Percentiles rank a stretch among this genome's conserved stretches.
These are phyloP conservation scores for Aulographum hederae DNA, from an alignment of 2,329 filamentous ascomycete species.

Conservation along the genomic window DNA sequence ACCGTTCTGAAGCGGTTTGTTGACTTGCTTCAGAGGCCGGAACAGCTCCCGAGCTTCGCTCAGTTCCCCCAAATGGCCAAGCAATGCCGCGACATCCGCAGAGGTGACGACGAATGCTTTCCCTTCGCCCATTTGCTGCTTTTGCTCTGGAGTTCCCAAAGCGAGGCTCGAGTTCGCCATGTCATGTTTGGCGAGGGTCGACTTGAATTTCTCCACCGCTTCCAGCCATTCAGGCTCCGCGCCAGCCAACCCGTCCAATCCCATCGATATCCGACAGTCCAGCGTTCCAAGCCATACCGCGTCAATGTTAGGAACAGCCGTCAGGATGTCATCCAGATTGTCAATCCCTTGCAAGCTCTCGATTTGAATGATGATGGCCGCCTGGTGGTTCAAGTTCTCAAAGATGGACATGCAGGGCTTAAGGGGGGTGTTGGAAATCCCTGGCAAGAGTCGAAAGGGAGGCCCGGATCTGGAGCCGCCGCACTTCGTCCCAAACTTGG, in stretches of 20 bases:
- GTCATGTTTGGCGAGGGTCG: slow-evolving; percentile 26
- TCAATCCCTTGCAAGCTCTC: slow-evolving; percentile 24
- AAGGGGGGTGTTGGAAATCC: slow-evolving; percentile 20
- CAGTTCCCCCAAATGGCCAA: too few relatives aligned
- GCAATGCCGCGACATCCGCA: too few relatives aligned
- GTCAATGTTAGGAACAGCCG: slow-evolving; percentile 27
- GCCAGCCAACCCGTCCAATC: slow-evolving; percentile 14
- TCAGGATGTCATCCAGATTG: slow-evolving; percentile 32
- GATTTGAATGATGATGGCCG: slow-evolving; percentile 31
- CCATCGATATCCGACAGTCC: slow-evolving; percentile 27
- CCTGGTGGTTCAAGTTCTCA: slow-evolving; percentile 26
- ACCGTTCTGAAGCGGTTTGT: too few relatives aligned
- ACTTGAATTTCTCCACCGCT: slow-evolving; percentile 19
- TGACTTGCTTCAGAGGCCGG: too few relatives aligned
- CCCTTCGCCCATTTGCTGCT: too few relatives aligned
- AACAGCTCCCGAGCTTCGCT: too few relatives aligned
- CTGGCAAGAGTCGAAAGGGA: slow-evolving; percentile 23
- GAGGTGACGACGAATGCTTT: too few relatives aligned
- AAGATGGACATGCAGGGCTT: slow-evolving; percentile 16
- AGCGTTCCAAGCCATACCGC: slow-evolving; percentile 28
- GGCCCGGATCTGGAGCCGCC: slow-evolving; percentile 27
- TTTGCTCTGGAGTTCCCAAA: too few relatives aligned
- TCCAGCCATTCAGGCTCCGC: slow-evolving; percentile 24
- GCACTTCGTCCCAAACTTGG: slow-evolving; percentile 24
- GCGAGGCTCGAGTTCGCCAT: slow-evolving; percentile 22